phyloP scores from a whole-genome alignment of 2,329 filamentous ascomycete species.

The Fusarium devonianum region DNA sequence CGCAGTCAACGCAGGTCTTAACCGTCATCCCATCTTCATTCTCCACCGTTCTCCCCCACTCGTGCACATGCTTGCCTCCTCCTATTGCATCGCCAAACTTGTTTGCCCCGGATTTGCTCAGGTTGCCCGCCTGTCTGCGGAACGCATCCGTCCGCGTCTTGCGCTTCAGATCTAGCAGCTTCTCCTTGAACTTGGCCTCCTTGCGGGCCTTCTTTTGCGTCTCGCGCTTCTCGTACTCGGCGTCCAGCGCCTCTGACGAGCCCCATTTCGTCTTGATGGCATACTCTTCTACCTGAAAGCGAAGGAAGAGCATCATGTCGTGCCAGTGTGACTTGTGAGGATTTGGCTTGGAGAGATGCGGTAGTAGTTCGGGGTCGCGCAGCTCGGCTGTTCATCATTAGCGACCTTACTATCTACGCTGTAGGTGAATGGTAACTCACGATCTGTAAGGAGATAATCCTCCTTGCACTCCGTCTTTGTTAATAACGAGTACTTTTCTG shows the following conservation, averaged over 20 bases:
- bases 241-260: slow-evolving; percentile 81
- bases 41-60: slow-evolving; percentile 78
- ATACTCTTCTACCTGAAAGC: slow-evolving; percentile 93
- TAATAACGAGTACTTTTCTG: slow-evolving; percentile 92
- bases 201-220: slow-evolving; percentile 83
- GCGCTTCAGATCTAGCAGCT: slow-evolving; percentile 89
- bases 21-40: slow-evolving; percentile 76
- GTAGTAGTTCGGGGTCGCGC: slow-evolving; percentile 84
- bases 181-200: slow-evolving; percentile 89
- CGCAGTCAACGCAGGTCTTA: slow-evolving; percentile 80
- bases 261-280: slow-evolving; percentile 93
- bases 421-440: slow-evolving; percentile 56
- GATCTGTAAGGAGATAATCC: slow-evolving; percentile 93
- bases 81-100: slow-evolving; percentile 81
- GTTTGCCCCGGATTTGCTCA: slow-evolving; percentile 59
- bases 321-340: slow-evolving; percentile 97
- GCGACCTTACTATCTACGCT: neutral
- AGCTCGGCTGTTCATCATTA: slow-evolving; percentile 71
- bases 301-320: slow-evolving; percentile 97
- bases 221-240: slow-evolving; percentile 83
- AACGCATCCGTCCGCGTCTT: slow-evolving; percentile 92
- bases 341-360: slow-evolving; percentile 88
- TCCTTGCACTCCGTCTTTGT: slow-evolving; percentile 97
- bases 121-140: slow-evolving; percentile 70
- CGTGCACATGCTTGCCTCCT: slow-evolving; percentile 81